Conservation (phyloP, 352 stramenopile species). For the Globisporangium okanoganense region DNA sequence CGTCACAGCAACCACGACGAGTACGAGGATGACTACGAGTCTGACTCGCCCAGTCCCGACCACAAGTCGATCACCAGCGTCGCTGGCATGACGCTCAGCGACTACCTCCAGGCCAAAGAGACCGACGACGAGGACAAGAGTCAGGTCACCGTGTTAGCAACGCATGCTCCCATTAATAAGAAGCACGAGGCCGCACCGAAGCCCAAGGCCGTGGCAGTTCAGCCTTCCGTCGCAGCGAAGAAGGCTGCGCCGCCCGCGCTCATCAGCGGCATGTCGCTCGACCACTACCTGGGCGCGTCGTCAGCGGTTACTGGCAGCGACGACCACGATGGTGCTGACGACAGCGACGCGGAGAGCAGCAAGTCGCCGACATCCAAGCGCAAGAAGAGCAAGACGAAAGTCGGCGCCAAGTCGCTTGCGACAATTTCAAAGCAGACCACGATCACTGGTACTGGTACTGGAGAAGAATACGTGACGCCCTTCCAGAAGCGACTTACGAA, state of each 20-base stretch:
- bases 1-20: slow-evolving; percentile 16
- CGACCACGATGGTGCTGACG: slow-evolving; percentile 4
- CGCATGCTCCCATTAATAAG: too few relatives aligned
- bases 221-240: slow-evolving; percentile 9
- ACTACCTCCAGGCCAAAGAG: slow-evolving; percentile 45
- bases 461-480: slow-evolving; percentile 29
- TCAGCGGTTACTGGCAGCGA: slow-evolving; percentile 3
- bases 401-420: slow-evolving; percentile 8
- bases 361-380: slow-evolving; percentile 36
- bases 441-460: background rate
- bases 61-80: slow-evolving; percentile 12
- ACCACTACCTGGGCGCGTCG: slow-evolving; percentile 56
- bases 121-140: background rate
- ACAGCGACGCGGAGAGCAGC: slow-evolving; percentile 15
- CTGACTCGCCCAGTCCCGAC: slow-evolving; percentile 20
- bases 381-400: slow-evolving; percentile 27
- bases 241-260: slow-evolving; percentile 20
- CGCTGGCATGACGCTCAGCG: slow-evolving; percentile 45
- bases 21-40: slow-evolving; percentile 49
- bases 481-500: slow-evolving; percentile 48
- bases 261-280: slow-evolving; percentile 58
- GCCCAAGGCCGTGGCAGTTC: background rate
- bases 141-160: too few relatives aligned
- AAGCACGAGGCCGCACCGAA: slow-evolving; percentile 3
- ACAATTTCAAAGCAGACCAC: slow-evolving; percentile 6